Conservation (phyloP, 2,329 filamentous ascomycete species). For the Neospermospora avenae region DNA sequence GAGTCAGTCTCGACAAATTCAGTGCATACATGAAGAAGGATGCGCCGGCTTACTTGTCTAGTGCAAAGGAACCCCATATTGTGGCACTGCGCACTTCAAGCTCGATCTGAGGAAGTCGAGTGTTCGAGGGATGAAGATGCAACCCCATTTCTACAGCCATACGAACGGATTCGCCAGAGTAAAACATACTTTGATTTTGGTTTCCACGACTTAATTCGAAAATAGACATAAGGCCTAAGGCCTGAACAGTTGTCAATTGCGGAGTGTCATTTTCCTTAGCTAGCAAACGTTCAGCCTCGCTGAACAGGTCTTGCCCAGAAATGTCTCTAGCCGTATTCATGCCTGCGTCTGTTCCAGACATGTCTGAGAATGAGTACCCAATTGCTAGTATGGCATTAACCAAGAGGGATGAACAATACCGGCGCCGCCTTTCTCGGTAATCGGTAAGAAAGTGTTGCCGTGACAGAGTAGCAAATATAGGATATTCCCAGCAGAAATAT, state of each 20-base stretch:
- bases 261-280: conserved; percentile 51
- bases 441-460: conserved; percentile 32
- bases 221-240: conserved; percentile 72
- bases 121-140: conserved; percentile 27
- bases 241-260: conserved; percentile 68
- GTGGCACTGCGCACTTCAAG: conserved; percentile 45
- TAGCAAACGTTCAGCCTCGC: conserved; percentile 61
- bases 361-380: conserved; percentile 68
- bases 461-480: conserved; percentile 71
- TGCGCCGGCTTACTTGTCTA: no score
- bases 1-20: no score
- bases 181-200: conserved; percentile 70
- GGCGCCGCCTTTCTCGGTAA: conserved; percentile 19
- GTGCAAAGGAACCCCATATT: conserved; percentile 45
- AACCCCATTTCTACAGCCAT: conserved; percentile 54
- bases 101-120: conserved; percentile 46
- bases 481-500: conserved; percentile 75
- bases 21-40: no score
- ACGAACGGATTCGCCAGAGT: conserved; percentile 68
- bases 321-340: conserved; percentile 48
- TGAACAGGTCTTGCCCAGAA: conserved; percentile 71
- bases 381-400: conserved; percentile 42
- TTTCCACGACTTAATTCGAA: conserved; percentile 69
- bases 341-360: conserved; percentile 56
- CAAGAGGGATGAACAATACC: conserved; percentile 42